Evolutionary conservation across 495 filamentous ascomycete species (phyloP).

Genomic region (Bombardia bombarda): DNA sequence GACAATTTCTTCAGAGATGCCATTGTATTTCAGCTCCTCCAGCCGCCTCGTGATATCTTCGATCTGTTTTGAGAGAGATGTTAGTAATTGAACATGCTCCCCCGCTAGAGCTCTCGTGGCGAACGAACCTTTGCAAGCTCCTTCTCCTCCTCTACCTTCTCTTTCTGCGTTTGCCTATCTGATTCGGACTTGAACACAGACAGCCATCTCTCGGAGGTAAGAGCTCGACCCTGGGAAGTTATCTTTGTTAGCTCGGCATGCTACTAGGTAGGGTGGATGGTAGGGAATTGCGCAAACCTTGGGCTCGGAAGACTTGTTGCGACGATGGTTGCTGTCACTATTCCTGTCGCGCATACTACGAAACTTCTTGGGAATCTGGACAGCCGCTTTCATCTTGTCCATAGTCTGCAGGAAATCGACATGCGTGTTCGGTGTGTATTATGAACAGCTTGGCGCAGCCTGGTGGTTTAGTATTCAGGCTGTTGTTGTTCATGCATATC

Average conservation of each 20-base stretch:
- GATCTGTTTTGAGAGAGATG: slow-evolving; percentile 46
- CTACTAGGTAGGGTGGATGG: slow-evolving; percentile 5
- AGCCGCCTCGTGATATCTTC: slow-evolving; percentile 46
- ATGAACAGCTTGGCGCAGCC: no score
- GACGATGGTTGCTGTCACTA: slow-evolving; percentile 39
- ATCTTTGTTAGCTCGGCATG: slow-evolving; percentile 14
- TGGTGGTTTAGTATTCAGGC: not conserved
- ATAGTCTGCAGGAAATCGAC: slow-evolving; percentile 1
- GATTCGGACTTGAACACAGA: slow-evolving; percentile 50
- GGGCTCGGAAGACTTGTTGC: slow-evolving; percentile 38
- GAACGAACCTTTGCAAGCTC: slow-evolving; percentile 30
- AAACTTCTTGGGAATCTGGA: slow-evolving; percentile 41
- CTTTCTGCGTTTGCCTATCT: slow-evolving; percentile 41
- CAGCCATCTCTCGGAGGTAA: slow-evolving; percentile 36
- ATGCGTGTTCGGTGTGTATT: no score
- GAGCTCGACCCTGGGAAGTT: slow-evolving; percentile 27
- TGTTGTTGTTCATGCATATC: not conserved
- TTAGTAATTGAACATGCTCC: no score
- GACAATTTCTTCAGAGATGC: slow-evolving; percentile 53
- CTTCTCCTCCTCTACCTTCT: slow-evolving; percentile 46
- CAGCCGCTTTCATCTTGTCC: slow-evolving; percentile 21
- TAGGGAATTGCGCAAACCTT: slow-evolving; percentile 34
- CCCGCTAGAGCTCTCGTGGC: no score
- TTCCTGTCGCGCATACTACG: slow-evolving; percentile 68
- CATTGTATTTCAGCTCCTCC: slow-evolving; percentile 42